Conservation (phyloP, 2,329 filamentous ascomycete species). For the Clarireedia sp. region DNA sequence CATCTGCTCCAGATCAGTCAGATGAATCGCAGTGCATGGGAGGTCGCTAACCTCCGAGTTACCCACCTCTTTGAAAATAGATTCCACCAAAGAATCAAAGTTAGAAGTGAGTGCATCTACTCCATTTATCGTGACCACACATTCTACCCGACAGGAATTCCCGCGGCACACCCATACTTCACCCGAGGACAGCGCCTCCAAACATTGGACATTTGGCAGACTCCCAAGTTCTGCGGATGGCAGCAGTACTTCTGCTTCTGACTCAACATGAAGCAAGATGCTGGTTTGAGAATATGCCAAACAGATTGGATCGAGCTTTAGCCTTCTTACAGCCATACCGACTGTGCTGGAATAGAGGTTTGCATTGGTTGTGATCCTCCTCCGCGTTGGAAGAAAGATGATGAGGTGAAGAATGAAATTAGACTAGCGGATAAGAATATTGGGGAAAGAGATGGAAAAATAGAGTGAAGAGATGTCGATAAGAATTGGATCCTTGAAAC, state of each 20-base stretch:
- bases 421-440: too few species aligned
- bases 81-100: conserved; percentile 9
- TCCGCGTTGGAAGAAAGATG: too few species aligned
- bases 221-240: not conserved
- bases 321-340: conserved; percentile 15
- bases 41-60: conserved; percentile 18
- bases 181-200: conserved; percentile 18
- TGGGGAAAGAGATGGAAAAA: too few species aligned
- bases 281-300: conserved; percentile 11
- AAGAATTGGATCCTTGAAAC: too few species aligned
- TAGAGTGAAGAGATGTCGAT: too few species aligned
- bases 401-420: too few species aligned
- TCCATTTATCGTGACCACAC: conserved; percentile 17
- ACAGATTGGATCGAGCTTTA: conserved; percentile 15
- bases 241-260: conserved; percentile 9
- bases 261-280: conserved; percentile 13
- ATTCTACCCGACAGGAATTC: conserved; percentile 16
- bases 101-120: not conserved
- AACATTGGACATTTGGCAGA: not conserved
- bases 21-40: not conserved
- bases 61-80: conserved; percentile 14
- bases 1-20: conserved; percentile 15
- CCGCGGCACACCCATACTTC: conserved; percentile 21
- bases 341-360: not conserved
- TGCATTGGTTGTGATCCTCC: too few species aligned